Base-by-base conservation (phyloP, 2,329 filamentous ascomycete genomes). In the Trichophyton verrucosum region DNA sequence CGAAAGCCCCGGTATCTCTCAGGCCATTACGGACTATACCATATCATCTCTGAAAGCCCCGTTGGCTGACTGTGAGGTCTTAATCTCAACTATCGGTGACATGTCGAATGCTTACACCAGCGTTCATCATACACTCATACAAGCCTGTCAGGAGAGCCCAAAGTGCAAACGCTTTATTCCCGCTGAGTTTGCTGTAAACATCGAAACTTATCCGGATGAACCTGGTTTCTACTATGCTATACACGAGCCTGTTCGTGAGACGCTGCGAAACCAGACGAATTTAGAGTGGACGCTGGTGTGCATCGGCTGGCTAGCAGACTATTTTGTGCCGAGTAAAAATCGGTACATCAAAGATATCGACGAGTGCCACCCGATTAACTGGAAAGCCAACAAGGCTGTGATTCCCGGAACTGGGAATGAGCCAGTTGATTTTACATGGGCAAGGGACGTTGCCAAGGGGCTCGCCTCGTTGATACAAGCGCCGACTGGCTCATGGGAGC, bases 111-210 rank as follows among this genome's bases (percentile, higher is more conserved):
- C 24, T 20, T 44, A 60, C 11, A 57, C 36, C 15, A 17, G 3
- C 11, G 36, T 57, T 13, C 46, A 60, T 30, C 22, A 15, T 13
- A 17, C 49, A n/a, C 46, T 60, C 7, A 24, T 60, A 11, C 22
- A 57, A 57, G 59, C 59, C n/a, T 60, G 59, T n/a, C 24, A 57
- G 22, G 22, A 42, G 20, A 55, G 38, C 36, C 30, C 49, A n/a
- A 55, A 27, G 13, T 60, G 59, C 59, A 60, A 57, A 33, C 46
- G 49, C 8, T 60, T 60, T 30, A 60, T 60, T 27, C 59, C 59
- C 8, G 20, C 59, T 7, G 59, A 60, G 20, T 60, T 55, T 27
- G 59, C 22, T 8, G 59, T 13, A 36, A 60, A 55, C 17, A 49
- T 59, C 17, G 27, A 49, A 9, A 24, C 22, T 33, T 59, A 49